Base-by-base conservation (phyloP, 225 moss, liverwort and hornwort genomes). In the Pleurozium schreberi region DNA sequence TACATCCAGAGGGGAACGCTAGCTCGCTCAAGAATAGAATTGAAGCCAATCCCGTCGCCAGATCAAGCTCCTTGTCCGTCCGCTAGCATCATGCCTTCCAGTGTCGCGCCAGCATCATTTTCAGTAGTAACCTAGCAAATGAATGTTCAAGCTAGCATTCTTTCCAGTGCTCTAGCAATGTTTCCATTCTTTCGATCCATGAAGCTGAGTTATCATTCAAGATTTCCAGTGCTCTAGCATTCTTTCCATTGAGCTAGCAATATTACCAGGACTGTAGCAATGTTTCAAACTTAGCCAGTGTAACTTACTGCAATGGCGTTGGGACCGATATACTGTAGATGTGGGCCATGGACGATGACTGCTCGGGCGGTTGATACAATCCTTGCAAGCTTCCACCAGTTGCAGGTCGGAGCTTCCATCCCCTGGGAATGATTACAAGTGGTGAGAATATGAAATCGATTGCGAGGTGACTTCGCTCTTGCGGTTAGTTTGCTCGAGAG, bases 301-400 rank as follows among this genome's bases (percentile, higher is more conserved):
- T 49, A 55, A 63, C 33, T 62, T 62, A 47, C 22, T 81, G 62
- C 45, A 61, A 36, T 81, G 49, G 36, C 11, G 62, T 36, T 36
- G 66, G 64, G 52, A 64, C 66, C 87, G 78, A 66, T 57, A 3
- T 50, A 64, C 64, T 42, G 49, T 66, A 40, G 78, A 57, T 57
- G 87, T 19, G 62, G 82, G 91, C 31, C 53, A 81, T 89, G 91
- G 75, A 87, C 71, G 75, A 85, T 89, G 84, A 87, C 87, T 65
- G 89, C 42, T 50, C 49, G 11, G 18, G 80, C 40, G 25, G 82
- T 64, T 65, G 38, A 82, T 45, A 25, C 34, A 64, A 49, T n/a
- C n/a, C 18, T 50, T 36, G 65, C 82, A 47, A 65, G 34, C 82
- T 65, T 34, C 64, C 47, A 36, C 17, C 49, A 82, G 49, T 26